These are phyloP conservation scores for Ananas comosus DNA, from an alignment of 176 grass and related monocot genomes.

Conservation along the genomic window DNA sequence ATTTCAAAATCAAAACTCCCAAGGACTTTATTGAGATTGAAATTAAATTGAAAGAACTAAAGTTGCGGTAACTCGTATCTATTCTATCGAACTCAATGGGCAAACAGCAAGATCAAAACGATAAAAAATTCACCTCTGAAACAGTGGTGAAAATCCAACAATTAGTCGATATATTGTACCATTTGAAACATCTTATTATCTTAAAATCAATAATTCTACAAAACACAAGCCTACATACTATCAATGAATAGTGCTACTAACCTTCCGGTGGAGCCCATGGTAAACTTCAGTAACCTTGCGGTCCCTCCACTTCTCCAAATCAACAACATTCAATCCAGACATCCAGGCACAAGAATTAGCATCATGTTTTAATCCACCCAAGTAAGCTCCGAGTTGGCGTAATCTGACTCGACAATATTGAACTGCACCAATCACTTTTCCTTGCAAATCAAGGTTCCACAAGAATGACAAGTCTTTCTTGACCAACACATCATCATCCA, in stretches of 20 bases:
- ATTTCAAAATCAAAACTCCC: too few relatives aligned
- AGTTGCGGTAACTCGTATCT: too few relatives aligned
- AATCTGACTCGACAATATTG: conserved; percentile 53
- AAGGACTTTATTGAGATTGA: too few relatives aligned
- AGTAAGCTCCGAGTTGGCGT: conserved; percentile 38
- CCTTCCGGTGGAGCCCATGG: conserved; percentile 36
- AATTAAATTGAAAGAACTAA: background rate
- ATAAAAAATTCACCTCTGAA: background rate
- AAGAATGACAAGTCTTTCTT: conserved; percentile 59
- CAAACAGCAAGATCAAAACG: too few relatives aligned
- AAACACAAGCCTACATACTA: background rate
- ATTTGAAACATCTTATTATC: background rate
- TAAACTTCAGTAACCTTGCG: conserved; percentile 37
- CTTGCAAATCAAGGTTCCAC: conserved; percentile 62
- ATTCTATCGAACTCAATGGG: too few relatives aligned
- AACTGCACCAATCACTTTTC: conserved; percentile 55
- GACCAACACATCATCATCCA: conserved; percentile 79
- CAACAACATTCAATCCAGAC: conserved; percentile 61
- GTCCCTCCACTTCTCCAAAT: conserved; percentile 70
- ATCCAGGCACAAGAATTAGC: conserved; percentile 58
- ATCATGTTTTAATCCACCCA: conserved; percentile 35
- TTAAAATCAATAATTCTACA: background rate
- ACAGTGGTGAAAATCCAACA: background rate
- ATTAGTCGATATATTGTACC: background rate
- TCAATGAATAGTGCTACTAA: conserved; percentile 20